Evolutionary conservation across 176 grass and related monocot species (phyloP), one percentile per base, ranked within the genome.

Genomic region (Zizania latifolia): DNA sequence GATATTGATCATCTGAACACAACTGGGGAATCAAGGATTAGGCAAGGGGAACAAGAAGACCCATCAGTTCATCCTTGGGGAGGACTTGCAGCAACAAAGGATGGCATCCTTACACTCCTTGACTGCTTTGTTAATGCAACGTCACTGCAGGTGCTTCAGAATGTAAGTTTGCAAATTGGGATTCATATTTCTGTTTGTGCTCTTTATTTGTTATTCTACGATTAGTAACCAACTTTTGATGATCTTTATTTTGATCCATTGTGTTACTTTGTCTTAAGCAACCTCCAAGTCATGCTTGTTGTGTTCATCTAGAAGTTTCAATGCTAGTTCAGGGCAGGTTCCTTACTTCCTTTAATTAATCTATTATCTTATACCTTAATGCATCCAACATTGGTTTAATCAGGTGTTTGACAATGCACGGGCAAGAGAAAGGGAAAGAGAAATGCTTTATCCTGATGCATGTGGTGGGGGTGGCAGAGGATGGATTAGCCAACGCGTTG

Each of bases 381-480:
- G 17, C 19, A 32, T 79, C 26, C 14, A 0, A 28, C 43, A 30
- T 71, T 65, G 23, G 10, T 86, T 78, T 68, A n/a, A 82, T 38
- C 78, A 98, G 95, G 95, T 98, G 39, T 98, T 98, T 94, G 95
- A 98, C 72, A 94, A 88, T 84, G 95, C 91, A 78, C 86, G 89
- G 62, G 84, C 79, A 72, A 94, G 95, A 70, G 95, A 98, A 81
- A 85, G 89, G 59, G 95, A 98, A 78, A 68, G 95, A 17, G 91
- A 98, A 81, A 85, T 98, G 91, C 84, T 98, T 60, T 98, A 98
- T 78, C 91, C 95, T 88, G 95, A 98, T 81, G 95, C 95, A 26
- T 98, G 95, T 84, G 95, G 95, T 84, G 95, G 82, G 23, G 86
- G 83, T 68, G 91, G 89, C 60, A 90, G 91, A 82, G 95, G 95